Base-by-base conservation (phyloP, 192 early-diverging fungal species). In the Backusella psychrophila region DNA sequence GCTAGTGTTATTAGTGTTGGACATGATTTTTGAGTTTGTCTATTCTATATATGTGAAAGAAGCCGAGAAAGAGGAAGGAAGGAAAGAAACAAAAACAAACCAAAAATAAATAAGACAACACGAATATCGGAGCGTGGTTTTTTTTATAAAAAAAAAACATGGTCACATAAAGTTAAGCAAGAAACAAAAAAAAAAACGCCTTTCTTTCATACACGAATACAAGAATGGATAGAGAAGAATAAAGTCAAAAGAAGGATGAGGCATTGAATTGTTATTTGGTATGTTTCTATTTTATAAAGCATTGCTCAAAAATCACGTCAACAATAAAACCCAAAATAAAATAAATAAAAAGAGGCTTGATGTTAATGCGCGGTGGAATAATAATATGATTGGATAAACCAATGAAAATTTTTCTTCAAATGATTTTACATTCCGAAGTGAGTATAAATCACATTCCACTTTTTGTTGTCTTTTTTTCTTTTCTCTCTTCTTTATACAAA, bases 371-470 rank as follows among this genome's bases (percentile, higher is more conserved):
- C 46, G 46, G 15, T n/a, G n/a, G 46, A 49, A 49, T 49, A 49
- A 49, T 49, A 49, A 49, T 49, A 49, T 49, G 46, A 49, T 49
- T 49, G 46, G 69, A 41, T 39, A 26, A 38, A 42, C 39, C 36
- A 38, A 41, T 41, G 69, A 71, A 71, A 71, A 71, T 71, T 71
- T 71, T 71, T 71, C 41, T 41, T 36, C 36, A 19, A 71, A 26
- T 71, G 23, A 41, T 71, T 71, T 71, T 33, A 41, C 21, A 15
- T 23, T 71, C 34, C 36, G 39, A 38, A 71, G 36, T 41, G 68
- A 71, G n/a, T 35, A 33, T 35, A 21, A 26, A 71, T 41, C 36
- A 41, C 41, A 71, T 71, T 41, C 35, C 35, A 71, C 36, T 44
- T 44, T 65, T 38, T 36, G 17, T 46, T 53, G 17, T 35, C 39